Conservation (phyloP, 352 stramenopile species). For the Globisporangium megalacanthum region DNA sequence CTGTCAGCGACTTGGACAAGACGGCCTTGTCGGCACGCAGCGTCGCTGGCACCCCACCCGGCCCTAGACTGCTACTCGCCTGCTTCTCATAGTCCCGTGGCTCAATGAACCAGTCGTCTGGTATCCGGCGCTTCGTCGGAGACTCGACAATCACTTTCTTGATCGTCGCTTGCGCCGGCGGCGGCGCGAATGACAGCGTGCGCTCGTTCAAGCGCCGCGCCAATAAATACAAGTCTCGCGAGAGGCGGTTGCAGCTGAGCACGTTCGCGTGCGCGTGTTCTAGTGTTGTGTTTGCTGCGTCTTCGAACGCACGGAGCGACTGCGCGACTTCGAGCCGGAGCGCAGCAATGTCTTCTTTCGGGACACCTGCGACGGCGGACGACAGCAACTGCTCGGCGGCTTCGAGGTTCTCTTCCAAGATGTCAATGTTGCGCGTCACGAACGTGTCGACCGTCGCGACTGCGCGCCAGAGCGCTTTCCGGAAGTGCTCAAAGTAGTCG, state of each 20-base stretch:
- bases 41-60: conserved; percentile 3
- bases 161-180: conserved; percentile 58
- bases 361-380: conserved; percentile 41
- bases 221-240: conserved; percentile 57
- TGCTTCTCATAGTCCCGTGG: conserved; percentile 23
- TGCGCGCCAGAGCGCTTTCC: conserved; percentile 29
- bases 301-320: conserved; percentile 36
- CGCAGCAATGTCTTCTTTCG: conserved; percentile 51
- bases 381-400: conserved; percentile 57
- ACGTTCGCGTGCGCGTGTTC: conserved; percentile 37
- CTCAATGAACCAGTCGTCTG: conserved; percentile 73
- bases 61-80: background rate
- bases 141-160: conserved; percentile 73
- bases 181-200: conserved; percentile 53
- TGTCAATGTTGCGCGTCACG: conserved; percentile 52
- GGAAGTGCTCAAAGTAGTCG: conserved; percentile 54
- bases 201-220: conserved; percentile 47
- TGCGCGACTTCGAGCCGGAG: conserved; percentile 32
- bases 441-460: conserved; percentile 39
- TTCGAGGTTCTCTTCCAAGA: conserved; percentile 67
- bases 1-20: conserved; percentile 37
- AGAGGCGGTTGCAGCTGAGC: conserved; percentile 58
- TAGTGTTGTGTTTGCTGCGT: conserved; percentile 20
- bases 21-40: conserved; percentile 30
- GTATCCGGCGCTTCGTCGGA: conserved; percentile 60